phyloP scores from a whole-genome alignment of 352 stramenopile genomes.

The Nothophytophthora sp. region DNA sequence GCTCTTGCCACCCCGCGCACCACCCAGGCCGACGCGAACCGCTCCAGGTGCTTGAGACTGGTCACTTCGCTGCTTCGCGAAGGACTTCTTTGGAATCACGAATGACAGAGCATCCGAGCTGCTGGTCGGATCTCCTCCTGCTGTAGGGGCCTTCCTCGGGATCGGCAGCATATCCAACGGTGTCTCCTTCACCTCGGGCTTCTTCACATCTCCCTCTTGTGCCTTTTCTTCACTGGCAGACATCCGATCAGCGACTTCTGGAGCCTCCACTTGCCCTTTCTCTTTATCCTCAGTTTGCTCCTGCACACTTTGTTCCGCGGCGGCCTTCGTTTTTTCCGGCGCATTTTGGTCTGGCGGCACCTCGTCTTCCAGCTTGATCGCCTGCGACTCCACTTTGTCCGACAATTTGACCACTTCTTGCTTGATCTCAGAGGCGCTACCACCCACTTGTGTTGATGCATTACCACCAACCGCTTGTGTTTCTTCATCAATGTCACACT shows the following conservation, averaged over 20 bases:
- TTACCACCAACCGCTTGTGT: no score
- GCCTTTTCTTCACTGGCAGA: constrained; percentile 5
- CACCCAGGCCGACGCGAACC: background rate
- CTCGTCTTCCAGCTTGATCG: background rate
- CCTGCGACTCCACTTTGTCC: background rate
- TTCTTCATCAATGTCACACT: no score
- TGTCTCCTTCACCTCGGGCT: background rate
- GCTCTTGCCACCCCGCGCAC: constrained; percentile 3
- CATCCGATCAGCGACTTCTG: background rate
- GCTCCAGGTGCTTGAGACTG: background rate
- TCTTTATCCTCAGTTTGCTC: constrained; percentile 4
- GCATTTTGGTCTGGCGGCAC: background rate
- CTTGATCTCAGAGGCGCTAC: background rate
- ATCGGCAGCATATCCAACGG: constrained; percentile 19
- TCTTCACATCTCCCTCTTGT: constrained; percentile 4
- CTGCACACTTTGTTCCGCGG: background rate
- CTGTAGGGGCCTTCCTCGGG: constrained; percentile 8
- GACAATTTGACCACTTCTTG: background rate
- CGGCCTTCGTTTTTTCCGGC: background rate
- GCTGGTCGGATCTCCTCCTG: background rate
- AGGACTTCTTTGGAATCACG: constrained; percentile 27
- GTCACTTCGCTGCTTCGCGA: background rate
- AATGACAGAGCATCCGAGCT: constrained; percentile 12
- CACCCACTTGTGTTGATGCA: no score
- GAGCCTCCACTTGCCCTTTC: constrained; percentile 13